Base-by-base conservation (phyloP, 495 filamentous ascomycete species). In the Penicillium canescens region DNA sequence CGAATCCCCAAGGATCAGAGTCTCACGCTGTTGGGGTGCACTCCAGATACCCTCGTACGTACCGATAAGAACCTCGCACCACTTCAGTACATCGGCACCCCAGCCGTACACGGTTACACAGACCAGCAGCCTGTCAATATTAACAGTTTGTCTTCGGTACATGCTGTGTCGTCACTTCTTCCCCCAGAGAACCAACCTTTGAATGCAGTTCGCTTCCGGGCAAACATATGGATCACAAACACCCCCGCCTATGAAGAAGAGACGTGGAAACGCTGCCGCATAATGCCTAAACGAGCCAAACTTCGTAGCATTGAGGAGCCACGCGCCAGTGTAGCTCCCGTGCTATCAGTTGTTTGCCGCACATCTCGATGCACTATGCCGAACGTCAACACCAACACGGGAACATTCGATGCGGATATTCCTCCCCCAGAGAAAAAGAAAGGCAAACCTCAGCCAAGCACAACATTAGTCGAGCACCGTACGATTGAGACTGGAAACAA, bases 351-450 rank as follows among this genome's bases (percentile, higher is more conserved):
- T 7, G 57, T 60, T 3, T 56, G 57, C 16, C 57, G 57, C 4
- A 60, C 57, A 13, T 60, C 57, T 6, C 47, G 57, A 46, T 60
- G 57, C 20, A 60, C 57, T 13, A 60, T 60, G 53, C 57, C 57
- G 1, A 60, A 56, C 31, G 57, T 60, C 20, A 48, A 60, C 24
- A 52, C 52, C 3, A 43, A 49, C 4, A 60, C 47, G 0, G 57
- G 57, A 36, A 31, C 26, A 12, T 52, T 56, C 34, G 52, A 53
- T 18, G 41, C 57, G 4, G 57, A 60, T 42, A 51, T 24, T 11
- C 40, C 57, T 12, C 31, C 33, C 12, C 48, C 53, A 13, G 57
- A 41, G 8, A 55, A 47, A 43, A 60, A 60, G 28, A 47, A 34
- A 24, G 57, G 57, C 2, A 60, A 56, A 40, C 57, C 57, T 12